phyloP scores from a whole-genome alignment of 495 filamentous ascomycete genomes.

The Emericellopsis terricola region DNA sequence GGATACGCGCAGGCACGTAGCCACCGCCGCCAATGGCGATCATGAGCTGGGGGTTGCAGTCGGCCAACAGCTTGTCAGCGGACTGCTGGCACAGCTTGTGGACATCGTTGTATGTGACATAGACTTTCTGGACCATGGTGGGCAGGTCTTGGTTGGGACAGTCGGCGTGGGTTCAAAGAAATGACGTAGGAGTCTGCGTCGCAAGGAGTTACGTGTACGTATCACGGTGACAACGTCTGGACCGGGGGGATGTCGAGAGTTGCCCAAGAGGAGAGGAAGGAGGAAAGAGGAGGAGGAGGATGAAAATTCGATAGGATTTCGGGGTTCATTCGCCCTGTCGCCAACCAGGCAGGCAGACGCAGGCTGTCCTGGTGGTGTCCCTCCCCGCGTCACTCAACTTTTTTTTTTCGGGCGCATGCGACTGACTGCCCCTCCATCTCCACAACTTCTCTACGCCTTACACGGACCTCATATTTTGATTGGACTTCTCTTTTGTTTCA shows the following conservation, averaged over 20 bases:
- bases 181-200: background rate
- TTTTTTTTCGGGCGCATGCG: background rate
- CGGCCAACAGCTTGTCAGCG: slow-evolving; percentile 60
- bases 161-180: background rate
- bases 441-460: background rate
- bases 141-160: background rate
- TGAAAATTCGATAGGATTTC: background rate
- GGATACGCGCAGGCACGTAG: slow-evolving; percentile 91
- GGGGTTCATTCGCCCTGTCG: too few species aligned
- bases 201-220: background rate
- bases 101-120: slow-evolving; percentile 92
- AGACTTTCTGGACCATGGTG: slow-evolving; percentile 72
- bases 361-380: background rate
- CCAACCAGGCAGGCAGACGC: background rate
- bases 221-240: background rate
- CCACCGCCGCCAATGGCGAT: slow-evolving; percentile 97
- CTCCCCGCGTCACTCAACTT: background rate
- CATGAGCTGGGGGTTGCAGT: slow-evolving; percentile 85
- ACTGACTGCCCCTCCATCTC: background rate
- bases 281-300: background rate
- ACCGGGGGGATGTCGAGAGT: background rate
- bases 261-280: slow-evolving; percentile 1
- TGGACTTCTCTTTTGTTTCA: too few species aligned
- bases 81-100: slow-evolving; percentile 89
- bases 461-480: too few species aligned